Evolutionary conservation across 768 basidiomycete genomes (phyloP).

Genomic region (Lentinus tigrinus): DNA sequence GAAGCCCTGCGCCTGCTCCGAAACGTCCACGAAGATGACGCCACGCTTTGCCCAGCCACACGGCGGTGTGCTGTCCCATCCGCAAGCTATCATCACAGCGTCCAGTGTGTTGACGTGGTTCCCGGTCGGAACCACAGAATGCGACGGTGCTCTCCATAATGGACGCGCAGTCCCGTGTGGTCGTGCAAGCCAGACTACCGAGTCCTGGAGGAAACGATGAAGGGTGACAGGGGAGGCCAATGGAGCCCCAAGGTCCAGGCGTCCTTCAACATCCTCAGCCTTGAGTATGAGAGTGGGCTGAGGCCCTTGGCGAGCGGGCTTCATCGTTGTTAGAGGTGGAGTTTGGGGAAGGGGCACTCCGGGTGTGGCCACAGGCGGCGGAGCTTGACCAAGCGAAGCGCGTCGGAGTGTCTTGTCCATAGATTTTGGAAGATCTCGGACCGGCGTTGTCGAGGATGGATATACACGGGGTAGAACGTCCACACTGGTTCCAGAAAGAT

Average conservation of each 20-base stretch:
- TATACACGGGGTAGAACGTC: background rate
- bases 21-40: conserved; percentile 27
- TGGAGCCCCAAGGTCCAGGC: conserved; percentile 14
- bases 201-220: conserved; percentile 17
- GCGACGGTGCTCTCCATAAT: conserved; percentile 28
- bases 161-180: conserved; percentile 19
- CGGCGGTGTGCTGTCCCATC: conserved; percentile 30
- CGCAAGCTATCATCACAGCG: conserved; percentile 48
- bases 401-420: background rate
- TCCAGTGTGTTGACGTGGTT: conserved; percentile 42
- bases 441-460: background rate
- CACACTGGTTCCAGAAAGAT: too few relatives aligned
- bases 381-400: background rate
- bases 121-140: conserved; percentile 31
- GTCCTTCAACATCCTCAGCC: background rate
- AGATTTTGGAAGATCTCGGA: background rate
- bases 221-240: conserved; percentile 4
- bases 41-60: conserved; percentile 21
- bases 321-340: background rate
- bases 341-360: background rate
- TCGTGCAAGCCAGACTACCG: conserved; percentile 22
- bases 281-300: background rate
- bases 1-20: background rate
- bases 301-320: background rate
- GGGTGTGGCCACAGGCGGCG: background rate